phyloP scores from a whole-genome alignment of 2,329 filamentous ascomycete genomes.

The Rasamsonia emersonii region DNA sequence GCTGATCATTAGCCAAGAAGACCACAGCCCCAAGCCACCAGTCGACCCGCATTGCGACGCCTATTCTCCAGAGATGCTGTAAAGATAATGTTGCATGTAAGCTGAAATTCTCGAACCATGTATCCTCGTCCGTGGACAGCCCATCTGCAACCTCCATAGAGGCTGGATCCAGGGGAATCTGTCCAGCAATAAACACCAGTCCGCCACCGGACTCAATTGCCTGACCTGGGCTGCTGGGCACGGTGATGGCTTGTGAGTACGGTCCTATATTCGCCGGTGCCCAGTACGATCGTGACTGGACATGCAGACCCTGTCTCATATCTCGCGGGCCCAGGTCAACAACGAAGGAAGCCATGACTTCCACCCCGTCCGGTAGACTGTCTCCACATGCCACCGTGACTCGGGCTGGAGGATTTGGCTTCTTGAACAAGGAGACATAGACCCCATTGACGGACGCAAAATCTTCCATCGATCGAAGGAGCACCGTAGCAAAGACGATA shows the following conservation, averaged over 20 bases:
- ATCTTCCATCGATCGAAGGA: slow-evolving; percentile 70
- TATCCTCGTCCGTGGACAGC: slow-evolving; percentile 12
- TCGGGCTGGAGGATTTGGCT: slow-evolving; percentile 74
- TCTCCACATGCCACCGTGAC: slow-evolving; percentile 74
- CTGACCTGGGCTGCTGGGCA: slow-evolving; percentile 31
- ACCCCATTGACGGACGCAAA: slow-evolving; percentile 67
- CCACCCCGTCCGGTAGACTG: slow-evolving; percentile 50
- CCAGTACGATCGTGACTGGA: slow-evolving; percentile 93
- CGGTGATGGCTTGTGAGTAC: slow-evolving; percentile 78
- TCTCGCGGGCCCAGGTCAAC: slow-evolving; percentile 29
- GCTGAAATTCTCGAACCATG: slow-evolving; percentile 33
- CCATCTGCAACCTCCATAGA: slow-evolving; percentile 53
- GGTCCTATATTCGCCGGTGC: slow-evolving; percentile 95
- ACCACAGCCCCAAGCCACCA: slow-evolving; percentile 70
- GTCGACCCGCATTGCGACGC: slow-evolving; percentile 58
- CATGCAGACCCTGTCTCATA: slow-evolving; percentile 57
- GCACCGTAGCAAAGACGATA: slow-evolving; percentile 47
- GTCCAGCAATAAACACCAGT: slow-evolving; percentile 68
- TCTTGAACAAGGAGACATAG: slow-evolving; percentile 66
- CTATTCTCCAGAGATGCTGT: slow-evolving; percentile 86
- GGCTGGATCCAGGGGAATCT: slow-evolving; percentile 78
- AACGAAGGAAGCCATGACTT: slow-evolving; percentile 53
- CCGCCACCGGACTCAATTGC: slow-evolving; percentile 15
- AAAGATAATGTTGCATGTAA: slow-evolving; percentile 63
- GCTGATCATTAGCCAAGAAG: slow-evolving; percentile 54